Base-by-base conservation (phyloP, 768 basidiomycete species). In the Hydnum rufescens region DNA sequence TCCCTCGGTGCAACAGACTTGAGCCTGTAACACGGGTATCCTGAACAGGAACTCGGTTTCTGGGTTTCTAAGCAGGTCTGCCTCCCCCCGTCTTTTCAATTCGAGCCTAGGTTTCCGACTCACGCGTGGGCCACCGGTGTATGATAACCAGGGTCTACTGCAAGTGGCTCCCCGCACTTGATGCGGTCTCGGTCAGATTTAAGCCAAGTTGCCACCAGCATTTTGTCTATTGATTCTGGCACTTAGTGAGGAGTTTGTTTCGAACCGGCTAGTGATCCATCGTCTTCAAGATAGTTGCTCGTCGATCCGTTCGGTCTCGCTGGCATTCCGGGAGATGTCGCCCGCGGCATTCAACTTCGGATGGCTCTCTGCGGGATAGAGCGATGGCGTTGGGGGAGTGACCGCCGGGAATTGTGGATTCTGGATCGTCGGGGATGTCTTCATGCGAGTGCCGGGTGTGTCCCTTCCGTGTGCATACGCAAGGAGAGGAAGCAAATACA, bases 1-100 rank as follows among this genome's bases (percentile, higher is more conserved):
- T 66, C 56, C 60, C 57, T 69, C 36, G 68, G 68, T 13, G 67
- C 67, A 22, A 60, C 60, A 42, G 64, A 69, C 53, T 43, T 57
- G 3, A 50, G 58, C 19, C 62, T 63, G 30, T 66, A n/a, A 62
- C 57, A 58, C 58, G 31, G 65, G 65, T 2, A 28, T 32, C 2
- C 60, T 68, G 52, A 62, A 60, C 43, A 69, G 63, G 57, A 57
- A 64, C 25, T 54, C 59, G n/a, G n/a, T n/a, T n/a, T n/a, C n/a
- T n/a, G n/a, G 0, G 57, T 69, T 23, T 59, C 64, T 39, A 39
- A 22, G 22, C 36, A 13, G 22, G n/a, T n/a, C n/a, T n/a, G n/a
- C n/a, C n/a, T n/a, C n/a, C n/a, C n/a, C n/a, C n/a, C n/a, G n/a
- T n/a, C n/a, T n/a, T n/a, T n/a, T n/a, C n/a, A n/a, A n/a, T n/a